Conservation (phyloP, 2,329 filamentous ascomycete species). For the Nothophaeocryptopus gaeumannii region DNA sequence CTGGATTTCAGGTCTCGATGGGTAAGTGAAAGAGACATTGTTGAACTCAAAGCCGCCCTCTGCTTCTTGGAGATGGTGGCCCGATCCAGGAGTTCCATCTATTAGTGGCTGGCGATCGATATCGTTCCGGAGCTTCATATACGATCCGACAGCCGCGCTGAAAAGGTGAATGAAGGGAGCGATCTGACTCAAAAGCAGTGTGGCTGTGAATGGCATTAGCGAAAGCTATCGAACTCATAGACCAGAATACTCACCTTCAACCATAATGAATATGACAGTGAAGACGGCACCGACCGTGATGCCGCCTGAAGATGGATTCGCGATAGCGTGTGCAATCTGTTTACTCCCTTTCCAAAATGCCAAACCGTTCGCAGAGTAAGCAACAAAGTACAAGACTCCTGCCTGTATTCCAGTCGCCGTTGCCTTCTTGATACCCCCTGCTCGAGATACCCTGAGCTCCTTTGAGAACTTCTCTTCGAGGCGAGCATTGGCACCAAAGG, state of each 20-base stretch:
- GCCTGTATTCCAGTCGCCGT: constrained; percentile 56
- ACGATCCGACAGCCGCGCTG: constrained; percentile 50
- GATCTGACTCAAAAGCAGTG: constrained; percentile 45
- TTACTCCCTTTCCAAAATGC: constrained; percentile 66
- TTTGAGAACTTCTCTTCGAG: constrained; percentile 59
- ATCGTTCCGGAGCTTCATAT: constrained; percentile 56
- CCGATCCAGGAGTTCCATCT: constrained; percentile 30
- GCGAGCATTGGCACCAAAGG: constrained; percentile 56
- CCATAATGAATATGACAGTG: constrained; percentile 55
- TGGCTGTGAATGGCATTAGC: constrained; percentile 26
- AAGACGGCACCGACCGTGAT: constrained; percentile 45
- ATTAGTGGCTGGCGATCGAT: constrained; percentile 50
- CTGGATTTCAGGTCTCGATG: constrained; percentile 38
- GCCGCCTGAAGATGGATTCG: not conserved
- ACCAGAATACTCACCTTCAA: constrained; percentile 37
- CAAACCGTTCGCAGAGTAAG: constrained; percentile 63
- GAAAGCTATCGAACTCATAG: too few species aligned
- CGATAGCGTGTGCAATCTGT: constrained; percentile 41
- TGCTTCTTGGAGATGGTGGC: constrained; percentile 15
- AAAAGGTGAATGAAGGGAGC: constrained; percentile 51
- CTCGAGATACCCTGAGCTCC: constrained; percentile 50
- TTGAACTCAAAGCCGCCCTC: constrained; percentile 33
- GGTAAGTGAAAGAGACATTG: constrained; percentile 42
- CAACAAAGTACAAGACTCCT: constrained; percentile 63
- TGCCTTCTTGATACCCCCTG: constrained; percentile 58